phyloP scores from a whole-genome alignment of 495 filamentous ascomycete species.

The Penicillium paxilli region DNA sequence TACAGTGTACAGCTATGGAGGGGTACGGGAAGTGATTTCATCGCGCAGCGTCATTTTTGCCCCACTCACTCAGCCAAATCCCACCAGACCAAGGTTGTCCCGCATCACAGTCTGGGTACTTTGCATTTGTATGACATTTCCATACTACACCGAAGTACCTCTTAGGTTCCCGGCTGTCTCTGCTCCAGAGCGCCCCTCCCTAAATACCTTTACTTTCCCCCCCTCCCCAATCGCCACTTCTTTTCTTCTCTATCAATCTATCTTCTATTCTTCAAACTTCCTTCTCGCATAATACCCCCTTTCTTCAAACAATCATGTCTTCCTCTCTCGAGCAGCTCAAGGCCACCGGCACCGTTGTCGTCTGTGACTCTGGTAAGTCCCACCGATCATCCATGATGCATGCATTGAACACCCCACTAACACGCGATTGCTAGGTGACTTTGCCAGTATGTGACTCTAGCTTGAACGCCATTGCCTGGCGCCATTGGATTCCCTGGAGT shows the following conservation, averaged over 20 bases:
- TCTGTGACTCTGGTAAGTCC: conserved; percentile 89
- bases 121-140: neutral
- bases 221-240: conserved; percentile 34
- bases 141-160: conserved; percentile 18
- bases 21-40: conserved; percentile 20
- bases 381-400: conserved; percentile 3
- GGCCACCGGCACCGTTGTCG: conserved; percentile 90
- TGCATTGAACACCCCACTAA: conserved; percentile 20
- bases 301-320: conserved; percentile 58
- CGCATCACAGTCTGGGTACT: conserved; percentile 16
- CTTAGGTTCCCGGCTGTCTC: conserved; percentile 11
- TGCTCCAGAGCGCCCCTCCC: conserved; percentile 23
- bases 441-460: conserved; percentile 63
- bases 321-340: conserved; percentile 95
- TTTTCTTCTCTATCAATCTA: conserved; percentile 19
- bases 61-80: conserved; percentile 35
- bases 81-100: conserved; percentile 14
- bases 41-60: conserved; percentile 35
- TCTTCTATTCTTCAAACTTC: conserved; percentile 10
- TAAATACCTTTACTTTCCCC: conserved; percentile 30
- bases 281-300: conserved; percentile 2
- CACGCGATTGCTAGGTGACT: conserved; percentile 59
- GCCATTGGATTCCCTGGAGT: neutral
- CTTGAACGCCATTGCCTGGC: conserved; percentile 1
- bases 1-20: too few relatives aligned